Percentiles rank a stretch among this genome's conserved stretches.
Conservation (phyloP, 192 early-diverging fungal species). For the Coemansia sp. region DNA sequence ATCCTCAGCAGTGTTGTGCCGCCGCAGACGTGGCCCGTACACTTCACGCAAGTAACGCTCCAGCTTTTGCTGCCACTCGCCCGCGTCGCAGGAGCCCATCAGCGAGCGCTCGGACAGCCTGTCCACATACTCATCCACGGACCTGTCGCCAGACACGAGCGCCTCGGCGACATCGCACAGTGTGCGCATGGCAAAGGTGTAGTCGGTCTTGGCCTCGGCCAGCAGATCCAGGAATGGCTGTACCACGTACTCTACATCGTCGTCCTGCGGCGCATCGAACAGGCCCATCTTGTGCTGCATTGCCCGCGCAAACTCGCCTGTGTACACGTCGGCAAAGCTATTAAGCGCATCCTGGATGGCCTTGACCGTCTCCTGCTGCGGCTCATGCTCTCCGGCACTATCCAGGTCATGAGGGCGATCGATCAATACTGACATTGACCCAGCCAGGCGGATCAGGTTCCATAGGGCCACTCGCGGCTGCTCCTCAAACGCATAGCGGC, state of each 20-base stretch:
- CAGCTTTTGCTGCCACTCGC: constrained; percentile 7
- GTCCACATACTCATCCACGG: constrained; percentile 5
- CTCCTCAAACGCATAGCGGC: constrained; percentile 69
- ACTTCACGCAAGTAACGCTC: constrained; percentile 21
- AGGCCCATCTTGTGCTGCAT: constrained; percentile 65
- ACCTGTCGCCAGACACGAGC: constrained; percentile 1
- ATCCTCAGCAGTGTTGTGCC: not conserved
- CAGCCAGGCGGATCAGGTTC: constrained; percentile 70
- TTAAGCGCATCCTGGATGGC: constrained; percentile 44
- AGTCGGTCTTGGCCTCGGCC: constrained; percentile 60
- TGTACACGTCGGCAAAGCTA: constrained; percentile 47
- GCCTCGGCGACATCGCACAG: constrained; percentile 53
- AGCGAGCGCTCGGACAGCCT: constrained; percentile 14
- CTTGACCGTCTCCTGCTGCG: constrained; percentile 14
- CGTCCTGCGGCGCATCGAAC: constrained; percentile 18
- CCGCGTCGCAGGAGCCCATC: constrained; percentile 7
- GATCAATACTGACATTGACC: constrained; percentile 60
- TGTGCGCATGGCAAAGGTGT: constrained; percentile 66
- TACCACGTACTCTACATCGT: constrained; percentile 52
- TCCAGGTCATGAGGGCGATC: constrained; percentile 43
- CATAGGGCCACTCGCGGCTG: constrained; percentile 78
- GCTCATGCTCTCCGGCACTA: constrained; percentile 1
- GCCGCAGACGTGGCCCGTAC: constrained; percentile 54
- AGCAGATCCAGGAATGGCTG: constrained; percentile 67
- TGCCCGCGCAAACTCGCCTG: constrained; percentile 44